Evolutionary conservation across 805 yeast species (phyloP), one percentile per base, ranked within the genome.

Genomic region (Teunomyces stri): DNA sequence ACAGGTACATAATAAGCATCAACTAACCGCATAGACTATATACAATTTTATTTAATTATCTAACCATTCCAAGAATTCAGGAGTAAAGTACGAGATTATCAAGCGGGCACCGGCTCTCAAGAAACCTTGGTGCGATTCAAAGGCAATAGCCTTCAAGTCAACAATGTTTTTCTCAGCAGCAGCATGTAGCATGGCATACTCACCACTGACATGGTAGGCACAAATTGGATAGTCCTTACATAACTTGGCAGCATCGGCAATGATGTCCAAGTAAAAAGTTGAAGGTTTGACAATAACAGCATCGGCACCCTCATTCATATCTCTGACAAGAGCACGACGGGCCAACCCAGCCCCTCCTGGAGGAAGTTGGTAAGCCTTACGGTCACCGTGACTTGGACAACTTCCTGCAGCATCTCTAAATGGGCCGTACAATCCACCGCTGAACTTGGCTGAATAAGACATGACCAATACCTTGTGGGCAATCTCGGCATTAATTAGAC

Each of bases 361-460:
- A 7, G 99, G 99, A 50, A 94, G 76, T 71, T 94, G 99, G 68
- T 94, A 94, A 53, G 89, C 81, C 64, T 84, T 87, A 64, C 99
- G 81, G 67, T 94, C 97, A 46, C 99, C 99, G 50, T 80, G 76
- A 16, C 88, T 78, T 7, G 99, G 98, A 3, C 84, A 76, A 44
- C 96, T 86, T 31, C 95, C 94, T 3, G 98, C 99, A 39, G 97
- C 97, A 58, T 94, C 99, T 65, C 99, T 79, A 76, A 94, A 94
- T 4, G 99, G 99, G 0, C 99, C 99, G 64, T 94, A 94, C 42
- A 94, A 73, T 52, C 82, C 81, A 30, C 98, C 97, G 50, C 88
- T 76, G 64, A 94, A 94, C 65, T 94, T 94, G 49, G 98, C 98
- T 30, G 96, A 81, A 69, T 94, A 94, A 4, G 96, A 87, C 88